These are phyloP conservation scores for Platanthera zijinensis DNA, from an alignment of 106 monocot genomes.

Conservation along the genomic window DNA sequence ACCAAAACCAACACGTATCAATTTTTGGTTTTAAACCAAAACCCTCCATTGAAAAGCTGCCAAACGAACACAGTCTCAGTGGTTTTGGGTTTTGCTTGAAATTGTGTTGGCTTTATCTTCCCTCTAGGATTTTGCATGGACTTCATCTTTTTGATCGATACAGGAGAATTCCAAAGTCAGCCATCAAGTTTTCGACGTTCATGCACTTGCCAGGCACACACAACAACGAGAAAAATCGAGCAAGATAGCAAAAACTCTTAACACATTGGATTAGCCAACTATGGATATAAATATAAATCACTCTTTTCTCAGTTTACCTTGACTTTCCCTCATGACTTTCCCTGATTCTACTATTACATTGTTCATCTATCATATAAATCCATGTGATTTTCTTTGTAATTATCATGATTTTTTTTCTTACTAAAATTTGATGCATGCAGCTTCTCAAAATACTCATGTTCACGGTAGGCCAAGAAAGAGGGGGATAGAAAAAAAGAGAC, in stretches of 20 bases:
- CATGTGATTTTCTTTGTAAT: background rate
- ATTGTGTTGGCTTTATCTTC: too few relatives aligned
- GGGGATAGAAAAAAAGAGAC: slow-evolving; percentile 14
- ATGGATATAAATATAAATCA: background rate
- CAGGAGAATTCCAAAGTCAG: too few relatives aligned
- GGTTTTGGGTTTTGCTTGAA: too few relatives aligned
- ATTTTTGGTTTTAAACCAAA: too few relatives aligned
- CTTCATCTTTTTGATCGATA: too few relatives aligned
- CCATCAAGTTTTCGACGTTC: too few relatives aligned
- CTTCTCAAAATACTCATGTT: background rate
- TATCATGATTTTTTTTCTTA: background rate
- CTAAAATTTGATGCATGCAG: background rate
- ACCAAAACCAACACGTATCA: too few relatives aligned
- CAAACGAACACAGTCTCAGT: too few relatives aligned
- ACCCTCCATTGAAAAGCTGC: too few relatives aligned
- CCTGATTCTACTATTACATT: background rate
- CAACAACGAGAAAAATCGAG: background rate
- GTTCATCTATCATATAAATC: background rate
- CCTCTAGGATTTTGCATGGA: too few relatives aligned
- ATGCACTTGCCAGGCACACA: too few relatives aligned
- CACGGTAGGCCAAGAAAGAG: background rate
- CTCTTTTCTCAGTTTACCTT: background rate
- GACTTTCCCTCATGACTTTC: background rate
- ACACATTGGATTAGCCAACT: background rate
- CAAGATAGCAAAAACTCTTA: background rate